Conservation (phyloP, 1,284 basidiomycete genomes). For the Moniliella sp. region DNA sequence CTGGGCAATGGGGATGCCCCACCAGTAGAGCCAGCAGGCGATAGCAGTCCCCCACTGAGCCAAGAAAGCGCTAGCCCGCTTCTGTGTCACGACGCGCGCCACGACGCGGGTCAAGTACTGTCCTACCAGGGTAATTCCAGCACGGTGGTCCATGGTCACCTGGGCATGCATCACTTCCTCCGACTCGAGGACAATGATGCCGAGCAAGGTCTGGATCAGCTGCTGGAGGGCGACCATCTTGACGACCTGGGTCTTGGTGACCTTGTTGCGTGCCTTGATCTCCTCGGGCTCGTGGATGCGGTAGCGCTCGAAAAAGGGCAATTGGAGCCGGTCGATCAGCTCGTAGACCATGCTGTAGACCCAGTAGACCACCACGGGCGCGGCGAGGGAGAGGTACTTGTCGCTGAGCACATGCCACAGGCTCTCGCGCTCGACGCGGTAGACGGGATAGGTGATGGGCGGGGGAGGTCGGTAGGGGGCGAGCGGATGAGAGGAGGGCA, state of each 20-base stretch:
- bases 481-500: too few species aligned
- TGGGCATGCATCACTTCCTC: conserved; percentile 21
- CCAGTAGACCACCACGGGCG: conserved; percentile 77
- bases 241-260: conserved; percentile 50
- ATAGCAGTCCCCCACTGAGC: conserved; percentile 40
- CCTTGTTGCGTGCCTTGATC: conserved; percentile 54
- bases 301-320: conserved; percentile 60
- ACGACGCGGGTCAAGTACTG: not conserved
- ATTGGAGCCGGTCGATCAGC: conserved; percentile 46
- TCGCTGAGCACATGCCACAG: conserved; percentile 50
- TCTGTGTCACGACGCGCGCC: not conserved
- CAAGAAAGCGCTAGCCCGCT: conserved; percentile 23
- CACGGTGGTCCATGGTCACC: conserved; percentile 39
- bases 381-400: conserved; percentile 49
- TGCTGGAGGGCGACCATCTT: conserved; percentile 70
- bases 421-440: conserved; percentile 42
- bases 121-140: not conserved
- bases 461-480: too few species aligned
- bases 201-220: conserved; percentile 57
- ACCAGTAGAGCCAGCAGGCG: conserved; percentile 71
- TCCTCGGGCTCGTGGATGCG: conserved; percentile 73
- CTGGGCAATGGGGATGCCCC: conserved; percentile 60
- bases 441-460: conserved; percentile 11
- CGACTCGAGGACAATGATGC: conserved; percentile 48
- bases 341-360: conserved; percentile 57